Conservation (phyloP, 2,329 filamentous ascomycete species). For the Fusarium anguioides region DNA sequence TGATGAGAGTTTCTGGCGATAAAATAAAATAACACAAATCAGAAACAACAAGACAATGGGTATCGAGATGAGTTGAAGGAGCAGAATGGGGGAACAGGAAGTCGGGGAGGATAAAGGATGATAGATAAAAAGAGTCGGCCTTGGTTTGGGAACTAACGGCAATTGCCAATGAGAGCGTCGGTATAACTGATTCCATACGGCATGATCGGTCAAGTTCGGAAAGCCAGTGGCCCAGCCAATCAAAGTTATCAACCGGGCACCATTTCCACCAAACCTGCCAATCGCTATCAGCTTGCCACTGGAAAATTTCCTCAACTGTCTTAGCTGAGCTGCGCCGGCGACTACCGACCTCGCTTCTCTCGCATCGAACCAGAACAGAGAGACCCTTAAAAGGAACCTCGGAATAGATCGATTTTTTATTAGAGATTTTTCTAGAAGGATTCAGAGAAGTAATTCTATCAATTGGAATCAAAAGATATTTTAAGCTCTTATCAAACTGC, state of each 20-base stretch:
- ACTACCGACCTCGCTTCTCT: constrained; percentile 15
- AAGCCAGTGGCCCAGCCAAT: constrained; percentile 27
- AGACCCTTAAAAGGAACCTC: constrained; percentile 3
- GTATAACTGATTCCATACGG: constrained; percentile 33
- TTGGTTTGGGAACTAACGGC: constrained; percentile 7
- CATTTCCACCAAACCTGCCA: constrained; percentile 11
- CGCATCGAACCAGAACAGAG: constrained; percentile 20
- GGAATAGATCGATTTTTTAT: constrained; percentile 7
- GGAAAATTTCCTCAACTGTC: constrained; percentile 16
- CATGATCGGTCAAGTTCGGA: constrained; percentile 43
- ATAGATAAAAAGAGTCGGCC: constrained; percentile 13
- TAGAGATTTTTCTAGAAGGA: not conserved
- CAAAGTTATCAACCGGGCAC: not conserved
- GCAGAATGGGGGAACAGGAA: not conserved
- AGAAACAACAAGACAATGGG: constrained; percentile 15
- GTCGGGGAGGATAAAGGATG: constrained; percentile 4
- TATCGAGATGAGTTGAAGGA: not conserved
- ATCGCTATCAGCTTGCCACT: constrained; percentile 26
- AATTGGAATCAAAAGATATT: not conserved
- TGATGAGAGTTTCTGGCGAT: constrained; percentile 1
- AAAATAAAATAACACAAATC: constrained; percentile 10
- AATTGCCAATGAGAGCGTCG: constrained; percentile 43
- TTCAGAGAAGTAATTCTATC: not conserved
- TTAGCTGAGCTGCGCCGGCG: constrained; percentile 26
- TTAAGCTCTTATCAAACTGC: not conserved